These are phyloP conservation scores for Xylaria sp. DNA, from an alignment of 2,329 filamentous ascomycete species.

Conservation along the genomic window DNA sequence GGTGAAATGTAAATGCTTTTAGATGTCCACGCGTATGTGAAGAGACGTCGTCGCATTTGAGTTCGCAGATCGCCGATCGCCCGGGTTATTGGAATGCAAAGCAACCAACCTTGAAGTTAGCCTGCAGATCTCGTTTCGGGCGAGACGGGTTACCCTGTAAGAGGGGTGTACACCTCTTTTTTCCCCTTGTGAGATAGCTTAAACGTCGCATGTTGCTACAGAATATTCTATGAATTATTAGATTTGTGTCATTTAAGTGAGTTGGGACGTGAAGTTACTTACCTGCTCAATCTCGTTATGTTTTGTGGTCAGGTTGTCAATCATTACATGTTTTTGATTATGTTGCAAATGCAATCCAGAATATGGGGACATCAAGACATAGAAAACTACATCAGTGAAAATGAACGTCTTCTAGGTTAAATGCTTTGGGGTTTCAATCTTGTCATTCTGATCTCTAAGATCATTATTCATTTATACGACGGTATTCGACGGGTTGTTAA, in stretches of 20 bases:
- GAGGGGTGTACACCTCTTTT: background rate
- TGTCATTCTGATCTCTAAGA: too few relatives aligned
- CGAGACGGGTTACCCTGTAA: slow-evolving; percentile 10
- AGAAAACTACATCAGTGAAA: too few relatives aligned
- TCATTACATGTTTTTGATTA: too few relatives aligned
- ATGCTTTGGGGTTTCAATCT: too few relatives aligned
- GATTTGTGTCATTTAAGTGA: background rate
- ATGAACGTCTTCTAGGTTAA: too few relatives aligned
- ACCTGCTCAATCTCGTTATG: background rate
- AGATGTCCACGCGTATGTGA: background rate
- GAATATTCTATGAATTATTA: background rate
- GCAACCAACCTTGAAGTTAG: slow-evolving; percentile 4
- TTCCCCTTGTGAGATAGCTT: background rate
- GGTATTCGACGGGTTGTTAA: too few relatives aligned
- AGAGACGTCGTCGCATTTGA: slow-evolving; percentile 23
- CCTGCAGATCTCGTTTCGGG: background rate
- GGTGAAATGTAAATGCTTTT: background rate
- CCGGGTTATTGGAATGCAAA: slow-evolving; percentile 19
- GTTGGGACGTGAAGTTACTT: background rate
- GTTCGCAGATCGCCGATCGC: slow-evolving; percentile 20
- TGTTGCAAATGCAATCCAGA: too few relatives aligned
- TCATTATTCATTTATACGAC: too few relatives aligned
- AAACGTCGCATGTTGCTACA: background rate
- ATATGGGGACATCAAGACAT: too few relatives aligned
- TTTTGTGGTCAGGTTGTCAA: background rate